Conservation (phyloP, 208 protist genomes). For the Porcisia deanei region DNA sequence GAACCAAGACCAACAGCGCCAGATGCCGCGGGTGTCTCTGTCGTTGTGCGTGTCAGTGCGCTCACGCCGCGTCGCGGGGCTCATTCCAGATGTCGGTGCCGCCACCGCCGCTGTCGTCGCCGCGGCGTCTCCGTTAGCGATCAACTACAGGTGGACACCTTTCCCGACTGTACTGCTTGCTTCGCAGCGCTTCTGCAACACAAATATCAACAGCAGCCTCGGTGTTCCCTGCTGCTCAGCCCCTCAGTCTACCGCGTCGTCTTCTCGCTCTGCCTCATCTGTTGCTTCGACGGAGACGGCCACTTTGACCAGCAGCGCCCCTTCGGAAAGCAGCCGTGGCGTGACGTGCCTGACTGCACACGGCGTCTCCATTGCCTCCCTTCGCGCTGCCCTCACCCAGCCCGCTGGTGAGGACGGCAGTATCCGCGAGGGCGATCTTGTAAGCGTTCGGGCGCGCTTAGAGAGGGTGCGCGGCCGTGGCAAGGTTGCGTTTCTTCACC, state of each 20-base stretch:
- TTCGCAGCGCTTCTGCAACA: not conserved
- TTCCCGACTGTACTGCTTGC: not conserved
- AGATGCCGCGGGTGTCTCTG: slow-evolving; percentile 1
- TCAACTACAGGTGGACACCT: not conserved
- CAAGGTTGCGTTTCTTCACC: slow-evolving; percentile 65
- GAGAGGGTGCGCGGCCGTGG: slow-evolving; percentile 58
- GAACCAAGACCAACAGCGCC: not conserved
- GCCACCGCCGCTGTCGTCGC: not conserved
- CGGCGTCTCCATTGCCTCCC: slow-evolving; percentile 19
- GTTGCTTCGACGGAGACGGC: not conserved
- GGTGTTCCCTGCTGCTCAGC: not conserved
- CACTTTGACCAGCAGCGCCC: not conserved
- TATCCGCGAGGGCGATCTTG: not conserved
- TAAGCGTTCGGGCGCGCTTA: slow-evolving; percentile 60
- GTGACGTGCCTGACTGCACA: slow-evolving; percentile 16
- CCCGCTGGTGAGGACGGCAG: not conserved
- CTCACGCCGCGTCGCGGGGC: not conserved
- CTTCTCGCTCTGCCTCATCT: not conserved
- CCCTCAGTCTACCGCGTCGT: not conserved
- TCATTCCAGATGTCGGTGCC: not conserved
- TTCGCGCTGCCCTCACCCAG: slow-evolving; percentile 4
- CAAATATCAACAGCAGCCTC: not conserved
- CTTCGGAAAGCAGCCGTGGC: not conserved
- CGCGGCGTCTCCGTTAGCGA: not conserved
- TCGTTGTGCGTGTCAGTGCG: not conserved